Evolutionary conservation across 1,139 yeast species (phyloP), one percentile per base, ranked within the genome.

Genomic region (Nadsonia commutata): DNA sequence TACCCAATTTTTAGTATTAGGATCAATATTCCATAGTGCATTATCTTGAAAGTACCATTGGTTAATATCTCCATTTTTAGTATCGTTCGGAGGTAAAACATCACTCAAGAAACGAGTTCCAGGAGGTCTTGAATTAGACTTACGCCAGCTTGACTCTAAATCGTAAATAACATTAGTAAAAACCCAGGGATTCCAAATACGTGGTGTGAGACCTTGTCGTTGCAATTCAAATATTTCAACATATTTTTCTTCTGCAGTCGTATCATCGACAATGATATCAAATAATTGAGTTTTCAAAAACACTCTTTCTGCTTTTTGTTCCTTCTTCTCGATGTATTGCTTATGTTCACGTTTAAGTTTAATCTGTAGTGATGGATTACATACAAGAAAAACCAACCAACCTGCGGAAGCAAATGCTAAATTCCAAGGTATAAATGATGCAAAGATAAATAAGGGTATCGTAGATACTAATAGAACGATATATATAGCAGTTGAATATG

Each of bases 201-300:
- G 63, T 3, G 77, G 74, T 2, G 81, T 70, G 16, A 77, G 66
- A 33, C 80, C 80, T 52, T 72, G 80, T 43, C 71, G 68, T 56
- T 83, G 82, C 22, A 86, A 67, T 58, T 85, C 95, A 57, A 70
- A 86, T 1, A 86, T 65, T 55, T 85, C 94, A 6, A 83, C 88
- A 2, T 48, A 46, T 43, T 70, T 64, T 0, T 70, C 65, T 41
- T 78, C 79, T 0, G 84, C 80, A 0, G 71, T 61, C 47, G 80
- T 90, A 55, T 83, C 94, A 23, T 83, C 67, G 13, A 81, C 68
- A 31, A 79, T 70, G 46, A 52, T 13, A 51, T 52, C 39, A 48
- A 47, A 23, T 49, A 41, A 31, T 52, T 38, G 18, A 48, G 46
- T 37, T 46, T 40, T 20, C 22, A 2, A 17, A 13, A 37, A 20